Percentiles rank a stretch among this genome's conserved stretches.
Conservation (phyloP, 495 filamentous ascomycete species). For the Neurospora discreta region DNA sequence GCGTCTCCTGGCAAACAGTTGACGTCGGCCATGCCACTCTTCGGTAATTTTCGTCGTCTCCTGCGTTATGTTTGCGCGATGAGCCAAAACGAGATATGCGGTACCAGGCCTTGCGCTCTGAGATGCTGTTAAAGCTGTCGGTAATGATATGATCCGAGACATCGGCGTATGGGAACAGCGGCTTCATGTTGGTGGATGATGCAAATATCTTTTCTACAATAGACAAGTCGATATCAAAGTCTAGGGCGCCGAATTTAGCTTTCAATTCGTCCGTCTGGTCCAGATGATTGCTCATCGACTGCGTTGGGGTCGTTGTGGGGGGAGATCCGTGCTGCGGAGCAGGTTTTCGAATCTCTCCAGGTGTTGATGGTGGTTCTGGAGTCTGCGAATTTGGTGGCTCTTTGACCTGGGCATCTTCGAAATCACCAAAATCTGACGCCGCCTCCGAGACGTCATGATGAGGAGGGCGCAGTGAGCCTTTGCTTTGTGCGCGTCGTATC, state of each 20-base stretch:
- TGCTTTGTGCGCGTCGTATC: constrained; percentile 7
- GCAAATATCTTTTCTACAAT: constrained; percentile 35
- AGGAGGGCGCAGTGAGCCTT: background rate
- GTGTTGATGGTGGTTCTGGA: background rate
- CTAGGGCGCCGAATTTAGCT: constrained; percentile 21
- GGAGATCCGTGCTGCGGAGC: background rate
- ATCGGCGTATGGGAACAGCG: constrained; percentile 1
- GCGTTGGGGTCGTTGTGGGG: background rate
- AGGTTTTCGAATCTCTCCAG: background rate
- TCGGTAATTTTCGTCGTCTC: constrained; percentile 47
- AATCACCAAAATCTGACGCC: constrained; percentile 40
- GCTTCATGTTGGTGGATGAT: background rate
- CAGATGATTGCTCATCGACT: background rate
- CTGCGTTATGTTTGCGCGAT: constrained; percentile 41
- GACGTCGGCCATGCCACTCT: constrained; percentile 44
- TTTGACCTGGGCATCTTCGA: constrained; percentile 36
- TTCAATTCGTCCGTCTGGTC: constrained; percentile 5
- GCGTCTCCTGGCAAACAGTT: constrained; percentile 36
- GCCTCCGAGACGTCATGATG: constrained; percentile 15
- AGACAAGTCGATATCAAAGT: constrained; percentile 29
- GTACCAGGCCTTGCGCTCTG: constrained; percentile 54
- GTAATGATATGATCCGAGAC: constrained; percentile 27
- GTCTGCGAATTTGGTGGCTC: constrained; percentile 3
- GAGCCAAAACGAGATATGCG: constrained; percentile 47
- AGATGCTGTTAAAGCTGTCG: constrained; percentile 38